Evolutionary conservation across 2,329 filamentous ascomycete genomes (phyloP).

Genomic region (Neofusicoccum ribis): DNA sequence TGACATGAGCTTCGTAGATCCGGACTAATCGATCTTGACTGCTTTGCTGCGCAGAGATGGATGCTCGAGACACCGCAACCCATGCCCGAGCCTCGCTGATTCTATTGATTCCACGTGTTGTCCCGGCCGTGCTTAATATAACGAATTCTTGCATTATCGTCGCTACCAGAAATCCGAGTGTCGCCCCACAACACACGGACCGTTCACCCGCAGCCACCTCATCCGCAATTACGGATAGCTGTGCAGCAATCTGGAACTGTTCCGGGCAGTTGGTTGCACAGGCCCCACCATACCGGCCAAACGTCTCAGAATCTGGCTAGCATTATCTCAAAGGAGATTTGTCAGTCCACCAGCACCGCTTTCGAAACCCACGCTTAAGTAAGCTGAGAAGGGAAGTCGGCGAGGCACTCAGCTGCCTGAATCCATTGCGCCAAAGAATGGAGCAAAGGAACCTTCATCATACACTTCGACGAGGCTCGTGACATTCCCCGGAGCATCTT

Average conservation of each 20-base stretch:
- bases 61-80: not conserved
- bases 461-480: too few species aligned
- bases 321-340: not conserved
- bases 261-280: not conserved
- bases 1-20: too few species aligned
- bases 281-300: not conserved
- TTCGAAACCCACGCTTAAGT: not conserved
- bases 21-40: not conserved
- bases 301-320: not conserved
- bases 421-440: not conserved
- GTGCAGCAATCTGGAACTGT: conserved; percentile 6
- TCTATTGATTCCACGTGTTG: too few species aligned
- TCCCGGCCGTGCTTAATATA: not conserved
- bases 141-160: not conserved
- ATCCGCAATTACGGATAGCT: not conserved
- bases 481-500: too few species aligned
- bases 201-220: not conserved
- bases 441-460: too few species aligned
- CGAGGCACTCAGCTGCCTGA: not conserved
- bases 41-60: not conserved
- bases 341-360: not conserved
- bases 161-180: not conserved
- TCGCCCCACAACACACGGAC: not conserved
- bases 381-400: not conserved
- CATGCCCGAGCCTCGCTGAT: not conserved